Base-by-base conservation (phyloP, 169 alveolate species). In the Plasmodium sp. region DNA sequence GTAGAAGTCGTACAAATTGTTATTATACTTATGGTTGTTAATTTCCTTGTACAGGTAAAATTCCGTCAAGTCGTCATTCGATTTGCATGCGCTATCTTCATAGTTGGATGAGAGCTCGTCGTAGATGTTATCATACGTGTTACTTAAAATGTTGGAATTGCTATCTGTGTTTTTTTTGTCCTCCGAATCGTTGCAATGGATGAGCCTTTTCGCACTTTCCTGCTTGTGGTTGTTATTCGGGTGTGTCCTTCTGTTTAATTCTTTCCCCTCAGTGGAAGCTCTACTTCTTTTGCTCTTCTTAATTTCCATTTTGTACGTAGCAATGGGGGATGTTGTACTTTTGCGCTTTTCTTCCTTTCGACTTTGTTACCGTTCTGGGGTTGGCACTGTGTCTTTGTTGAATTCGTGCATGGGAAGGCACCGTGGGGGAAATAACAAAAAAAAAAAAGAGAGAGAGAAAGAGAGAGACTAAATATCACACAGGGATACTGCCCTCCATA, bases 11-110 rank as follows among this genome's bases (percentile, higher is more conserved):
- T 86, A 86, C 45, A 86, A 75, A 71, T 86, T 86, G 45, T 86
- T 86, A 51, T 86, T 86, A 79, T 86, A 86, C 67, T 86, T 86
- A 71, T 86, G 93, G 45, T 86, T 86, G 71, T 77, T 86, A 51
- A 86, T 86, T 86, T 86, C 93, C 9, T 86, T 86, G 71, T 86
- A 86, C 62, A 86, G 67, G 33, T 86, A 86, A 39, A 75, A 86
- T 75, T 86, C 93, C n/a, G 86, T 56, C 67, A 86, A 75, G 48
- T 86, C 86, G 56, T 73, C 84, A 36, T 86, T 86, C 7, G 93
- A 86, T 56, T 86, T 75, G 67, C 48, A 54, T 36, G 34, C 81
- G 54, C 81, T 86, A n/a, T 86, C 86, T 4, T 86, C 93, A 36
- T 56, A 33, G 67, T 86, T 79, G 3, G 93, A 86, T 16, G 93